These are phyloP conservation scores for Fomitopsis palustris DNA, from an alignment of 1,284 basidiomycete species.

Conservation along the genomic window DNA sequence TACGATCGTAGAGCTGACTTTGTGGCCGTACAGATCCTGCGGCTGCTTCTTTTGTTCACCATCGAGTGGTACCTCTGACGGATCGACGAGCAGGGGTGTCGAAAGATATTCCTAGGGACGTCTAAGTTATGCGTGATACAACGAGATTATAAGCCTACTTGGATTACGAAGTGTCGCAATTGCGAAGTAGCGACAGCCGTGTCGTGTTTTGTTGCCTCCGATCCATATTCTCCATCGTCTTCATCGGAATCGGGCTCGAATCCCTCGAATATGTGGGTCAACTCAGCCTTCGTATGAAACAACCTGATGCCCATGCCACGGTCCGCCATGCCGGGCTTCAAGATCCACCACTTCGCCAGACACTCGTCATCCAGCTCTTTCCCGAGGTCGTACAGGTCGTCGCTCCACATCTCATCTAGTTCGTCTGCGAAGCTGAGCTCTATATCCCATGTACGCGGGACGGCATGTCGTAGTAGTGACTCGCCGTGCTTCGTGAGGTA, in stretches of 20 bases:
- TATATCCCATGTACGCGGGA: conserved; percentile 84
- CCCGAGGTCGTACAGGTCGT: conserved; percentile 90
- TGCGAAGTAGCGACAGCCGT: conserved; percentile 82
- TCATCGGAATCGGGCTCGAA: conserved; percentile 68
- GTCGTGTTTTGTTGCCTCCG: conserved; percentile 16
- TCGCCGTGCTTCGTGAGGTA: conserved; percentile 72
- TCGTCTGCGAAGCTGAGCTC: conserved; percentile 94
- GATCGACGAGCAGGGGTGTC: conserved; percentile 76
- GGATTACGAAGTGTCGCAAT: conserved; percentile 94
- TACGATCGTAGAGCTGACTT: conserved; percentile 44
- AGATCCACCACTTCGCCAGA: conserved; percentile 75
- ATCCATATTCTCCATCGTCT: conserved; percentile 24
- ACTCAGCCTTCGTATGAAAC: conserved; percentile 75
- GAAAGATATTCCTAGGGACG: conserved; percentile 74
- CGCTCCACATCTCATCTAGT: conserved; percentile 89
- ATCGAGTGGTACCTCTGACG: conserved; percentile 40
- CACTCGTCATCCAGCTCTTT: conserved; percentile 50
- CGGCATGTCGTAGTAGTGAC: conserved; percentile 50
- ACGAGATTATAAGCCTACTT: conserved; percentile 47
- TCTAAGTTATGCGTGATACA: background rate
- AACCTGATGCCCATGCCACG: conserved; percentile 93
- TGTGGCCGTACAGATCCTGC: conserved; percentile 49
- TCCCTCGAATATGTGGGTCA: conserved; percentile 79
- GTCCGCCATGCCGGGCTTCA: conserved; percentile 98
- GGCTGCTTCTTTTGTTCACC: conserved; percentile 18